These are phyloP conservation scores for Colletotrichum theobromicola DNA, from an alignment of 2,329 filamentous ascomycete genomes.

Conservation along the genomic window DNA sequence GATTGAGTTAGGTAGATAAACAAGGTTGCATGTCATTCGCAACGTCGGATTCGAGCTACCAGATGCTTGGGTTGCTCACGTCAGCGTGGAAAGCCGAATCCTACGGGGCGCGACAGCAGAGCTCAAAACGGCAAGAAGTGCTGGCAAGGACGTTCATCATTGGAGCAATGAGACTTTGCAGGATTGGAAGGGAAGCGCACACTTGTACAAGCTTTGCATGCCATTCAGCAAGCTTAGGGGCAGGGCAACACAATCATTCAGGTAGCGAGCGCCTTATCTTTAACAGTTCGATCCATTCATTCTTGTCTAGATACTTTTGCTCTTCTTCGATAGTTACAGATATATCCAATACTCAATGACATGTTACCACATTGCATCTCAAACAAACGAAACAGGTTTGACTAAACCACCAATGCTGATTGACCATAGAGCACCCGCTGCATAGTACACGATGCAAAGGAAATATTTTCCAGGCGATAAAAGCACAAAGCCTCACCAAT, in stretches of 20 bases:
- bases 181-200: neutral
- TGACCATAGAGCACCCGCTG: neutral
- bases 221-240: neutral
- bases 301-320: neutral
- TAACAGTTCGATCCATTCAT: neutral
- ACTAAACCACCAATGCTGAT: neutral
- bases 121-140: neutral
- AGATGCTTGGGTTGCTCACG: neutral
- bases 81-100: neutral
- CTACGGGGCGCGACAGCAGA: neutral
- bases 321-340: neutral
- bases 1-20: neutral
- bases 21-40: neutral
- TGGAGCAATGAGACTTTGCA: neutral
- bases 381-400: neutral
- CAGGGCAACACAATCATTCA: neutral
- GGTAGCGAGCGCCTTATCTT: neutral
- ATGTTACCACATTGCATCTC: neutral
- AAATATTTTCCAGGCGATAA: neutral
- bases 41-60: neutral
- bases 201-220: neutral
- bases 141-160: neutral
- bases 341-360: neutral
- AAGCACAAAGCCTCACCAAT: conserved; percentile 47
- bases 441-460: neutral